Base-by-base conservation (phyloP, 2,329 filamentous ascomycete genomes). In the Beauveria sp. region DNA sequence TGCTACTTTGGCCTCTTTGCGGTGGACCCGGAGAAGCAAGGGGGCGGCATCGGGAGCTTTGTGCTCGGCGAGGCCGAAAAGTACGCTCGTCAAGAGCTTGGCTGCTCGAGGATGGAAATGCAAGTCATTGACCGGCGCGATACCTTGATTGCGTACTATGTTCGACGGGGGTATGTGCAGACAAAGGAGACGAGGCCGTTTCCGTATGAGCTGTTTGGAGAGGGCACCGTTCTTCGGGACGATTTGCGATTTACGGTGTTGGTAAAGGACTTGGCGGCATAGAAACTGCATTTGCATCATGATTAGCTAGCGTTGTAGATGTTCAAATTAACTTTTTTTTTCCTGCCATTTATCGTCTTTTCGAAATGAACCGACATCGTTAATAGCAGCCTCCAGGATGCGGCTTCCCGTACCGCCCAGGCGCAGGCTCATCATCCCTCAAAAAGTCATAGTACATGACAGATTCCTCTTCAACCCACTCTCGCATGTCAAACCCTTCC, bases 1-100 rank as follows among this genome's bases (percentile, higher is more conserved):
- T 74, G 72, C 20, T 78, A 79, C 67, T 79, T 81, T 57, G 78
- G 78, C 56, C 72, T 81, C 42, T 79, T 82, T 22, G 79, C 79
- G 46, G 79, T 82, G 0, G 73, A 77, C 43, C 76, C 77, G 2
- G 60, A 60, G 5, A 64, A 70, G 30, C 79, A 81, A 67, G 74
- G 73, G 5, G 74, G 75, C 16, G 79, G 79, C 0, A 66, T 81
- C 50, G 79, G 79, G 0, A 67, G 72, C 57, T 67, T 67, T 58
- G 73, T 80, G 18, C 70, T 81, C 18, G 69, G 66, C 1, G 66
- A 71, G 43, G 78, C 78, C 0, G 79, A 81, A 67, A 64, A 63
- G 12, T 73, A 74, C 63, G 74, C 73, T 0, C 68, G 65, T 34
- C 61, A 67, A 50, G 65, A 65, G 52, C 75, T 74, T 69, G 73